Percentiles rank a stretch among this genome's conserved stretches.
Conservation (phyloP, 164 flowering plant species). For the Akebia trifoliata region DNA sequence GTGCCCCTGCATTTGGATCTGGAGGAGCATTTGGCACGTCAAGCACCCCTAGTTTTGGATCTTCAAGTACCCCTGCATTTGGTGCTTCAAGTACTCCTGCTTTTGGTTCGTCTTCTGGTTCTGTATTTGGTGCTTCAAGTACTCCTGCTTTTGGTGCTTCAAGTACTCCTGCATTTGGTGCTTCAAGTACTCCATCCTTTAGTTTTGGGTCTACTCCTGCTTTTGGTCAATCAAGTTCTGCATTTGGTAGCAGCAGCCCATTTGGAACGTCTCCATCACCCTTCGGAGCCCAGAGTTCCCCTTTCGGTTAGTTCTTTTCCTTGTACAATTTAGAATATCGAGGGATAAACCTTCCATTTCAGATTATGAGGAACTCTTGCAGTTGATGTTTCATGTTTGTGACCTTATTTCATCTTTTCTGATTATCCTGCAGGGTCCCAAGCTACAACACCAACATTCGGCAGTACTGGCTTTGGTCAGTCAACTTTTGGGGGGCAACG, state of each 20-base stretch:
- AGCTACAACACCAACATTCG: conserved; percentile 60
- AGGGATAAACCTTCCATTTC: neutral
- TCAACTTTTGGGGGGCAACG: conserved; percentile 64
- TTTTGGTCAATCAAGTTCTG: conserved; percentile 65
- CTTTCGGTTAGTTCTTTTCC: conserved; percentile 43
- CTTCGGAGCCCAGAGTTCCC: conserved; percentile 64
- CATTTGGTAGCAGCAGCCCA: conserved; percentile 69
- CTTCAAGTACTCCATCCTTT: conserved; percentile 42
- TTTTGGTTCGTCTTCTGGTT: conserved; percentile 41
- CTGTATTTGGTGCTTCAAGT: conserved; percentile 44
- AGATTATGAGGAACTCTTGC: neutral
- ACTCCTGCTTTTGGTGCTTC: conserved; percentile 35
- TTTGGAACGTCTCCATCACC: conserved; percentile 56
- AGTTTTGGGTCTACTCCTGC: conserved; percentile 39
- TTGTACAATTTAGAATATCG: neutral
- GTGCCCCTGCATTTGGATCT: conserved; percentile 55
- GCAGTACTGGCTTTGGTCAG: conserved; percentile 59
- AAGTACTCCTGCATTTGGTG: conserved; percentile 46
- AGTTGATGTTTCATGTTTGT: neutral
- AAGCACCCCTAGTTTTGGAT: conserved; percentile 30
- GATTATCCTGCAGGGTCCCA: conserved; percentile 53
- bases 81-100: conserved; percentile 41
- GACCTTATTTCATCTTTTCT: neutral
- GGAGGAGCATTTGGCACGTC: conserved; percentile 35
- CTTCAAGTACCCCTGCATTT: conserved; percentile 42